Conservation (phyloP, 768 basidiomycete species). For the Tylopilus vinaceipallidus region DNA sequence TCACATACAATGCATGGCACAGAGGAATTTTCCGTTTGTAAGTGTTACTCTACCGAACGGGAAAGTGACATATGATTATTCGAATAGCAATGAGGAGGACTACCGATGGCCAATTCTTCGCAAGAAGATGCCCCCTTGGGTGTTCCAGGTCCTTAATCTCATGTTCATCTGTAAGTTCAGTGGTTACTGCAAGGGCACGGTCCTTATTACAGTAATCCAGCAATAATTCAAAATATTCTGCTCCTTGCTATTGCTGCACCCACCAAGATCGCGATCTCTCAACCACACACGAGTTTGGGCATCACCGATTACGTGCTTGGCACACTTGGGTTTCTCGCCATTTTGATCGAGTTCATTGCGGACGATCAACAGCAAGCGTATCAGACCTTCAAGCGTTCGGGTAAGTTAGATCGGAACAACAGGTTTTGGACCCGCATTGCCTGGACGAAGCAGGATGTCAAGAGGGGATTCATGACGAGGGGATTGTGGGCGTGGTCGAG, state of each 20-base stretch:
- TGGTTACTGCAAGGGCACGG: background rate
- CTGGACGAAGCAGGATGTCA: constrained; percentile 64
- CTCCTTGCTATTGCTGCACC: constrained; percentile 72
- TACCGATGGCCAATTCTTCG: constrained; percentile 89
- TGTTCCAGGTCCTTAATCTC: constrained; percentile 60
- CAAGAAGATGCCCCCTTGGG: constrained; percentile 46
- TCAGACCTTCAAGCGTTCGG: constrained; percentile 69
- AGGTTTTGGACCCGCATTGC: constrained; percentile 66
- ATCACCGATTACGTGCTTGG: constrained; percentile 64
- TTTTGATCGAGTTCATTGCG: constrained; percentile 75
- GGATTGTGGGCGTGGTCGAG: constrained; percentile 87
- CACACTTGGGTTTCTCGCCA: constrained; percentile 50
- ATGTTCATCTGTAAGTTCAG: constrained; percentile 62
- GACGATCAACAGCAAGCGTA: constrained; percentile 92
- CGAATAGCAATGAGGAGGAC: constrained; percentile 73
- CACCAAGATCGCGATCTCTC: constrained; percentile 49
- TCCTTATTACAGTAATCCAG: constrained; percentile 31
- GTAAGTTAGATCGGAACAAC: constrained; percentile 39
- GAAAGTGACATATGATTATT: background rate
- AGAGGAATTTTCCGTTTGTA: constrained; percentile 78
- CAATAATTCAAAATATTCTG: constrained; percentile 76
- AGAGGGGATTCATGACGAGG: constrained; percentile 80
- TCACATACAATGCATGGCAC: constrained; percentile 81
- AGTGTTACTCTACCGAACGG: constrained; percentile 19
- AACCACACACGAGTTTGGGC: constrained; percentile 52